Percentiles rank a stretch among this genome's conserved stretches.
Evolutionary conservation across 2,329 filamentous ascomycete genomes (phyloP).

Genomic region (Beauveria brongniartii): DNA sequence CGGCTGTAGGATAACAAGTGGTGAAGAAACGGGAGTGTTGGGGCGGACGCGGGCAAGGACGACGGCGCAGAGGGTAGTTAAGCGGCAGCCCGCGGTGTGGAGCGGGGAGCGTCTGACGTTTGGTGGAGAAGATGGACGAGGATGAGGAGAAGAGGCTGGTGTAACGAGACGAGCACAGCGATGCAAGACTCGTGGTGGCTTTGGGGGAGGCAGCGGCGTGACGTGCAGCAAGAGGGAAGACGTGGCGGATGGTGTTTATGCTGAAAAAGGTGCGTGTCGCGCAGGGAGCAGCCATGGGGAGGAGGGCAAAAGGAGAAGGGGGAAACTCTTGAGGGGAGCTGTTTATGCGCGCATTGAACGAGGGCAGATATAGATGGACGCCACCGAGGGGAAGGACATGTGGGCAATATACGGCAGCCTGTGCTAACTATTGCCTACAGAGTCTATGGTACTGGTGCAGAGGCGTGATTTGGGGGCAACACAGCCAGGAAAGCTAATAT

Average conservation of each 20-base stretch:
- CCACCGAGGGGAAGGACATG: not conserved
- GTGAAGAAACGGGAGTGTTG: not conserved
- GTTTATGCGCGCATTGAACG: not conserved
- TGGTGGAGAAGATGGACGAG: not conserved
- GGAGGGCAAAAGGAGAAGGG: not conserved
- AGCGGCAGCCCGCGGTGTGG: not conserved
- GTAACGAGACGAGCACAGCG: not conserved
- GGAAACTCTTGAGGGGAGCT: not conserved
- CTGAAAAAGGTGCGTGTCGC: not conserved
- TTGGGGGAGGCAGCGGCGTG: not conserved
- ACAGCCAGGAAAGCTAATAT: too few relatives aligned
- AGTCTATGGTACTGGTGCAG: not conserved
- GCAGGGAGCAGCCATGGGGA: not conserved
- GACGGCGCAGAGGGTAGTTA: not conserved
- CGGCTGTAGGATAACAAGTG: not conserved
- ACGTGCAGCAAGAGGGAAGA: not conserved
- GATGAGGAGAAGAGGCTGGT: not conserved
- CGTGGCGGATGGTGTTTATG: not conserved
- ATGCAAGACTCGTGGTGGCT: not conserved
- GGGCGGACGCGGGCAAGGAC: not conserved
- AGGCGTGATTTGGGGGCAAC: not conserved
- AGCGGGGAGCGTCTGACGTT: not conserved
- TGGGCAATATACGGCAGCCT: not conserved
- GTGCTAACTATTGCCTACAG: not conserved
- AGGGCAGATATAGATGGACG: not conserved